These are phyloP conservation scores for Apium graveolens DNA, from an alignment of 129 eudicot genomes.

Conservation along the genomic window DNA sequence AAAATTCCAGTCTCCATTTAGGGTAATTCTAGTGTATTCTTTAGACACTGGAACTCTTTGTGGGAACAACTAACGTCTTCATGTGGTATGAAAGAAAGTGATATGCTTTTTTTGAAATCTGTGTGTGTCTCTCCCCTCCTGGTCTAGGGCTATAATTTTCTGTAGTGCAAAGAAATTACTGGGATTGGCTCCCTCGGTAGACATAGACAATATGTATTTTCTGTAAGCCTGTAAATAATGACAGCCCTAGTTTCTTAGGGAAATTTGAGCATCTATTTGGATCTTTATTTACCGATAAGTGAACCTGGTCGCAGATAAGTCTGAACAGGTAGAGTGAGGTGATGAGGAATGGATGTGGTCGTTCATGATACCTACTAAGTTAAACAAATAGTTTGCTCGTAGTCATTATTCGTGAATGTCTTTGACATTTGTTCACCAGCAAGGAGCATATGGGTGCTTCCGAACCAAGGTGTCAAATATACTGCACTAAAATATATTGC, in stretches of 20 bases:
- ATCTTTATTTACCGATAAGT: too few relatives aligned
- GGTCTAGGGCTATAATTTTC: neutral
- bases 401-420: neutral
- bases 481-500: neutral
- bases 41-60: neutral
- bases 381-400: neutral
- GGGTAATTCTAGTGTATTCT: neutral
- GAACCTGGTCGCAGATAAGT: neutral
- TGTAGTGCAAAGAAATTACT: neutral
- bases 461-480: neutral
- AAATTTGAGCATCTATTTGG: neutral
- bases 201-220: neutral
- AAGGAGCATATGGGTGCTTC: neutral
- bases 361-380: neutral
- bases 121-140: neutral
- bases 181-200: neutral
- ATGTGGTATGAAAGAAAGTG: neutral
- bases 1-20: neutral
- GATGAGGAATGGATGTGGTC: neutral
- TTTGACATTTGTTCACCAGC: neutral
- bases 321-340: neutral
- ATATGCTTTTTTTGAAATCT: neutral
- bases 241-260: neutral
- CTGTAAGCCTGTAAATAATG: neutral
- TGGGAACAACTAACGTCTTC: neutral